These are phyloP conservation scores for Schizothecium vesticola DNA, from an alignment of 495 filamentous ascomycete species.

Conservation along the genomic window DNA sequence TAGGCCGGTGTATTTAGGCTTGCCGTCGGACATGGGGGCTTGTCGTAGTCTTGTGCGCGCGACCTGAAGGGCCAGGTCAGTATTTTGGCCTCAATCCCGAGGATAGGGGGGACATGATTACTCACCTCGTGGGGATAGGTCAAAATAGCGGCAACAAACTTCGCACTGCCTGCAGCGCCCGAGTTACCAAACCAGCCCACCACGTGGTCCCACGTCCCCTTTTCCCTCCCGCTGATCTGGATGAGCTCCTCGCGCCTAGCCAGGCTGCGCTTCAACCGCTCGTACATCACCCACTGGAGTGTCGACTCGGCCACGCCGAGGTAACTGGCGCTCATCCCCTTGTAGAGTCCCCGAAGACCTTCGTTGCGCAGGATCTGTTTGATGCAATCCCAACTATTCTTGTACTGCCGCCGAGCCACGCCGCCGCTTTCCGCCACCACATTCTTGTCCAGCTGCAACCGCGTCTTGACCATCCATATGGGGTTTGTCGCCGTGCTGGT, in stretches of 20 bases:
- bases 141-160: slow-evolving; percentile 70
- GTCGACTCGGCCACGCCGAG: slow-evolving; percentile 81
- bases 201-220: slow-evolving; percentile 58
- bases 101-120: slow-evolving; percentile 16
- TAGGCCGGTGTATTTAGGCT: slow-evolving; percentile 75
- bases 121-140: slow-evolving; percentile 84
- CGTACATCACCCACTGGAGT: slow-evolving; percentile 82
- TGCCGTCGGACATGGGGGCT: slow-evolving; percentile 66
- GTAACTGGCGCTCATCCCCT: slow-evolving; percentile 82
- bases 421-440: slow-evolving; percentile 45
- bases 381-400: slow-evolving; percentile 76
- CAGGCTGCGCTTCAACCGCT: slow-evolving; percentile 69
- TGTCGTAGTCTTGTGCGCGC: slow-evolving; percentile 76
- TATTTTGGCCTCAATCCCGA: neutral
- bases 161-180: slow-evolving; percentile 74
- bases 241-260: slow-evolving; percentile 52
- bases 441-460: slow-evolving; percentile 78
- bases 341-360: slow-evolving; percentile 72
- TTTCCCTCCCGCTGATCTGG: slow-evolving; percentile 45
- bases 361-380: slow-evolving; percentile 70
- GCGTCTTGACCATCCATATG: slow-evolving; percentile 89
- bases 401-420: slow-evolving; percentile 57
- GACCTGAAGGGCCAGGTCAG: slow-evolving; percentile 45
- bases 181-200: slow-evolving; percentile 64
- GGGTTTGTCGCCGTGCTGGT: slow-evolving; percentile 86